A percentile compares a stretch with the other conserved stretches of the same genome.
Evolutionary conservation across 176 grass and related monocot genomes (phyloP).

Genomic region (Aegilops longissima): DNA sequence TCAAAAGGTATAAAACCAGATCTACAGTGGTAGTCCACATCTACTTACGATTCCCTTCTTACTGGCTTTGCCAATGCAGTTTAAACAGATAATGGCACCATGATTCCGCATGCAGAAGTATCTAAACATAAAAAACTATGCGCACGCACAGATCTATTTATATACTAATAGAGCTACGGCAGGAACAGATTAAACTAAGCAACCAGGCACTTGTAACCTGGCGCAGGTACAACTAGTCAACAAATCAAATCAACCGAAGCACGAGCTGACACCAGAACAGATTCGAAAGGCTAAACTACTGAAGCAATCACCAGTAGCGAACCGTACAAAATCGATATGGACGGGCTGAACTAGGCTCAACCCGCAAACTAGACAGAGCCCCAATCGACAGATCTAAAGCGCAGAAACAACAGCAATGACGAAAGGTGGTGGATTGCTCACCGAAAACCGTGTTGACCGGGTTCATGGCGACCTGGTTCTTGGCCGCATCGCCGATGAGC

Average conservation of each 20-base stretch:
- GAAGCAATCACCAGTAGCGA: neutral
- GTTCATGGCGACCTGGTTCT: slow-evolving; percentile 60
- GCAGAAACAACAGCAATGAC: neutral
- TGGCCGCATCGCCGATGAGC: slow-evolving; percentile 40
- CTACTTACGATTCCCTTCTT: neutral
- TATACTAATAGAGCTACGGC: neutral
- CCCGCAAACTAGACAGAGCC: neutral
- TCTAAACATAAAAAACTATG: neutral
- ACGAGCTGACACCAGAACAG: neutral
- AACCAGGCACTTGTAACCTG: neutral
- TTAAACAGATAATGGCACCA: neutral
- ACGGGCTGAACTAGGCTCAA: neutral
- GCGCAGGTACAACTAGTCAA: neutral
- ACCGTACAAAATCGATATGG: neutral
- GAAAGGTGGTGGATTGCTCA: neutral
- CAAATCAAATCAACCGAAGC: neutral
- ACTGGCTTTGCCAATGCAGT: neutral
- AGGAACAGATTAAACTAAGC: neutral
- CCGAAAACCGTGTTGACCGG: slow-evolving; percentile 45
- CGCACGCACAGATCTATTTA: neutral
- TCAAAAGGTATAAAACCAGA: neutral
- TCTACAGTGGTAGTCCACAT: neutral
- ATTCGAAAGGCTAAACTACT: neutral
- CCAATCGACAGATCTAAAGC: neutral
- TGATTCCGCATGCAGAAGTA: neutral